A percentile compares a stretch with the other conserved stretches of the same genome.
phyloP scores from a whole-genome alignment of 768 basidiomycete species.

The Coprinellus micaceus region DNA sequence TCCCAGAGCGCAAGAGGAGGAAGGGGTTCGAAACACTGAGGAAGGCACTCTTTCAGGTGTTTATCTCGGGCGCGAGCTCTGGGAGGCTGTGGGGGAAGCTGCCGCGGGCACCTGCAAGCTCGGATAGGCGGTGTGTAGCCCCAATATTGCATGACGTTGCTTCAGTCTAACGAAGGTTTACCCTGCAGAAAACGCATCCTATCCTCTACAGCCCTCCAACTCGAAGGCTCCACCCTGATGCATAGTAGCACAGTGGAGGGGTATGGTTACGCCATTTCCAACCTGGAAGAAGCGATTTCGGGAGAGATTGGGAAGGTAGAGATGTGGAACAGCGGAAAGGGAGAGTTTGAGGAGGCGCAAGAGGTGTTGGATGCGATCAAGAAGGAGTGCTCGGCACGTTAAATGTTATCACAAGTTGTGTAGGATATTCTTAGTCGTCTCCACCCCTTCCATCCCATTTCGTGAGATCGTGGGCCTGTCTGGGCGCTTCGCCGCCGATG shows the following conservation, averaged over 20 bases:
- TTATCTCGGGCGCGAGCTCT: not conserved
- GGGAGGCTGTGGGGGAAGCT: not conserved
- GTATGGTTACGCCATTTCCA: conserved; percentile 37
- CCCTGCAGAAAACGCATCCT: conserved; percentile 39
- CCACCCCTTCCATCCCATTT: too few species aligned
- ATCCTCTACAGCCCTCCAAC: conserved; percentile 35
- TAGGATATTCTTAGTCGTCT: too few species aligned
- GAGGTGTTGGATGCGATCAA: conserved; percentile 34
- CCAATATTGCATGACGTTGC: not conserved
- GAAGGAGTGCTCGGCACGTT: conserved; percentile 13
- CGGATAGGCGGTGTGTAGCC: not conserved
- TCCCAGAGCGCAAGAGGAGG: not conserved
- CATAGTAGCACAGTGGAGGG: conserved; percentile 9
- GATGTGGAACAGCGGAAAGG: conserved; percentile 20
- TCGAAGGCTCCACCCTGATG: conserved; percentile 27
- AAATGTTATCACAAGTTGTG: too few species aligned
- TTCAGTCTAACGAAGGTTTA: not conserved
- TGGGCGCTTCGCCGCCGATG: too few species aligned
- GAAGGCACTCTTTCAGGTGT: not conserved
- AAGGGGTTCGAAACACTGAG: not conserved
- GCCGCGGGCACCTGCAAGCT: not conserved
- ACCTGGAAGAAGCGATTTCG: conserved; percentile 31
- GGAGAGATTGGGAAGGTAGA: conserved; percentile 24
- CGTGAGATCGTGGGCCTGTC: too few species aligned
- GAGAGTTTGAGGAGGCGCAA: conserved; percentile 37